phyloP scores from a whole-genome alignment of 2,329 filamentous ascomycete genomes.

The Claviceps quebecensis region DNA sequence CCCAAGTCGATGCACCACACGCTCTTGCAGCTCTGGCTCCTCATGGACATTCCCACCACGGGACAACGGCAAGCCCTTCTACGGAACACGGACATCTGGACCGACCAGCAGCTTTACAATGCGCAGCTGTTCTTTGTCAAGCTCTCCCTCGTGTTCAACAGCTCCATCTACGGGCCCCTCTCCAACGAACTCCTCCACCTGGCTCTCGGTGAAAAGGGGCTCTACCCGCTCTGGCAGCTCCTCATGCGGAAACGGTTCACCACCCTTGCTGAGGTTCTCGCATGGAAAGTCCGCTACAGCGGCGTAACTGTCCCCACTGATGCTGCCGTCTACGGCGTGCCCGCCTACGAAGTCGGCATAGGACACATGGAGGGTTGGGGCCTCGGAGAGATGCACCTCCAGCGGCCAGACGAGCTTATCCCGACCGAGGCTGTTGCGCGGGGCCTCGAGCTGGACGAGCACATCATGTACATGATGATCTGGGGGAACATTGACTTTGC shows the following conservation, averaged over 20 bases:
- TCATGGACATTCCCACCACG: constrained; percentile 53
- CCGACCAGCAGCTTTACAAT: constrained; percentile 44
- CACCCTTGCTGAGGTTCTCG: constrained; percentile 35
- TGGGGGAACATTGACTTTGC: constrained; percentile 47
- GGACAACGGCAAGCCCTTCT: constrained; percentile 39
- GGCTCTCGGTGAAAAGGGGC: constrained; percentile 42
- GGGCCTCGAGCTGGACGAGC: constrained; percentile 35
- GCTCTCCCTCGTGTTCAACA: constrained; percentile 53
- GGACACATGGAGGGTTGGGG: constrained; percentile 45
- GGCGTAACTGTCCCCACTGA: constrained; percentile 9
- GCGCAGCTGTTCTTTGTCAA: constrained; percentile 56
- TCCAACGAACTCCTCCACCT: constrained; percentile 37
- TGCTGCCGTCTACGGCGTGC: constrained; percentile 35
- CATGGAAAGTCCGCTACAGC: constrained; percentile 44
- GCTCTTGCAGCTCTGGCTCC: constrained; percentile 56
- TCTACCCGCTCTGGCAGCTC: constrained; percentile 44
- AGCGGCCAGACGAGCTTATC: constrained; percentile 44
- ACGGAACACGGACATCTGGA: constrained; percentile 38
- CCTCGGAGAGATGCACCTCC: constrained; percentile 27
- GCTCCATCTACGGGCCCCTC: constrained; percentile 43
- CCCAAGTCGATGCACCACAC: constrained; percentile 32
- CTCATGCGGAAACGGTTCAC: constrained; percentile 42
- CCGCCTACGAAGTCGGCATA: constrained; percentile 34
- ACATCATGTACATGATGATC: constrained; percentile 42
- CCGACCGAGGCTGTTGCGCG: constrained; percentile 40